Evolutionary conservation across 495 filamentous ascomycete species (phyloP), one percentile per base, ranked within the genome.

Genomic region (Penicillium manginii): DNA sequence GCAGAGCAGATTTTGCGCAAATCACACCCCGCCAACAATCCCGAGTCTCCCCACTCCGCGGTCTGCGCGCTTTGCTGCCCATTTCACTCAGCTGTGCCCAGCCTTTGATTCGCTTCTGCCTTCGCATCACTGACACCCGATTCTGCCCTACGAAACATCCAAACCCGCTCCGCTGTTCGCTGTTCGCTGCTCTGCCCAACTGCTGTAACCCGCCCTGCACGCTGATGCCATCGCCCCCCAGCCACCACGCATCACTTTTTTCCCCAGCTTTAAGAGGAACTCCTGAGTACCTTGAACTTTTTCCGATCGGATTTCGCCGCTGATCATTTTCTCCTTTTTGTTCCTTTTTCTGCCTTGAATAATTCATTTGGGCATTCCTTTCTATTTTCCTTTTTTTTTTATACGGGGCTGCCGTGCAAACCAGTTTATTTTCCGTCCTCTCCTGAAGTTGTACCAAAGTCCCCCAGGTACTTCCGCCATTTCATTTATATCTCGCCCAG

Each of bases 101-200:
- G 52, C 4, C 21, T 52, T 43, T 60, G 60, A 65, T 68, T 63
- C 60, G 63, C 53, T 55, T 55, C 63, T 58, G 65, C 60, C 64
- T 59, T 58, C 45, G 45, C 45, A 23, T 47, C 45, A 47, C 45
- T 60, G 59, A 54, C 71, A 70, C 72, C 69, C 73, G 70, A 77
- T 66, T 61, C 42, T 39, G 57, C 63, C 65, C 54, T 61, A 58
- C 49, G 45, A n/a, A 47, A 2, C 1, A 26, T 12, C 10, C 2
- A 21, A 19, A 46, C n/a, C 26, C 10, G 32, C 21, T 21, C 12
- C 37, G 55, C 60, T 64, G 53, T 54, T 21, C 42, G 54, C 50
- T 29, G 68, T 67, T 71, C 61, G 59, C 50, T 64, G 59, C 67
- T 65, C 60, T 72, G 67, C 64, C 66, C 66, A 67, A 65, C 61